These are phyloP conservation scores for Populus alba DNA, from an alignment of 345 rosid genomes.

Conservation along the genomic window DNA sequence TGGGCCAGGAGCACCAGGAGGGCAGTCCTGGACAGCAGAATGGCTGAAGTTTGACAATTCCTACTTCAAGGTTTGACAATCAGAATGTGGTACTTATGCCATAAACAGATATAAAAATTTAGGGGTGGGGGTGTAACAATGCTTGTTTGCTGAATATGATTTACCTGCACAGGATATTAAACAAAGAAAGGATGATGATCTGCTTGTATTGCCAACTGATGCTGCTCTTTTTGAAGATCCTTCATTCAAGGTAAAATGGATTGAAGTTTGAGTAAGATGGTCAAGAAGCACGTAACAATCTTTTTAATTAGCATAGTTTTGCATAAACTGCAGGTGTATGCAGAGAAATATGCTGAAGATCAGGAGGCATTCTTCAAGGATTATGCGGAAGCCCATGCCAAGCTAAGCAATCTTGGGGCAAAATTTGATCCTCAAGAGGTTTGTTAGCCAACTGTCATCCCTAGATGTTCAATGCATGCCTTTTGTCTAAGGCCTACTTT, in stretches of 20 bases:
- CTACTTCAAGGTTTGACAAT: slow-evolving; percentile 77
- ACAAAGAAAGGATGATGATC: slow-evolving; percentile 68
- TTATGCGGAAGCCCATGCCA: slow-evolving; percentile 95
- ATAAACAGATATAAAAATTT: not conserved
- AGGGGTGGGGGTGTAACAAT: not conserved
- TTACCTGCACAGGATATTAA: slow-evolving; percentile 61
- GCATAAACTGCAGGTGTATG: slow-evolving; percentile 56
- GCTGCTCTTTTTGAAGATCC: slow-evolving; percentile 90
- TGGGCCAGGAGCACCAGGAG: slow-evolving; percentile 97
- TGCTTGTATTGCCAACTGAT: slow-evolving; percentile 87
- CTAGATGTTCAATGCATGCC: not conserved
- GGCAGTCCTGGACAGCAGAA: slow-evolving; percentile 93
- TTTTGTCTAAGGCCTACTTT: not conserved
- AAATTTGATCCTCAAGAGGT: slow-evolving; percentile 98
- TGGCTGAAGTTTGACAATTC: slow-evolving; percentile 97
- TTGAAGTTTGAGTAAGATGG: not conserved
- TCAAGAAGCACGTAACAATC: not conserved
- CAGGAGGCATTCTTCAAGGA: slow-evolving; percentile 80
- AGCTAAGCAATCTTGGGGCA: slow-evolving; percentile 89
- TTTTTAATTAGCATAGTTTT: slow-evolving; percentile 13
- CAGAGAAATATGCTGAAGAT: slow-evolving; percentile 88
- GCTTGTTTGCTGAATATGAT: slow-evolving; percentile 15
- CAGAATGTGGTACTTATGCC: slow-evolving; percentile 8
- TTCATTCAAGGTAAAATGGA: slow-evolving; percentile 67
- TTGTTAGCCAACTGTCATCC: slow-evolving; percentile 16